Evolutionary conservation across 805 yeast genomes (phyloP).

Genomic region (Starmerella cellae): DNA sequence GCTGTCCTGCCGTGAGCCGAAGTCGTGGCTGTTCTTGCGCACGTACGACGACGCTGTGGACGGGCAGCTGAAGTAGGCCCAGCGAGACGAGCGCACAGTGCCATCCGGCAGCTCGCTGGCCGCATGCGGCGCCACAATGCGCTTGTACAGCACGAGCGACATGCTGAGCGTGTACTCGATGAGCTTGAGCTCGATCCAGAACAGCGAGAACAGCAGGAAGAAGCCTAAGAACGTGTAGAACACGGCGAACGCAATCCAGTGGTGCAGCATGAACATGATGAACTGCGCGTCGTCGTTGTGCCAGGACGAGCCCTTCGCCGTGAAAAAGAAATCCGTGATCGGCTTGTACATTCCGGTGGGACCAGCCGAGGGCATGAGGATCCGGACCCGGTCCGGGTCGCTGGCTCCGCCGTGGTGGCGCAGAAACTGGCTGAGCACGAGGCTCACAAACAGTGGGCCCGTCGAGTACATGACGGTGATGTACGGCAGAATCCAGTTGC

Average conservation of each 20-base stretch:
- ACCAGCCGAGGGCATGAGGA: background rate
- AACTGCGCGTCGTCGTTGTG: conserved; percentile 77
- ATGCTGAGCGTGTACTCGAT: background rate
- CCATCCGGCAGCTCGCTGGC: too few species aligned
- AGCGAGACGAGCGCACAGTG: too few species aligned
- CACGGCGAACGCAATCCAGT: conserved; percentile 27
- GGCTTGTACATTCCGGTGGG: background rate
- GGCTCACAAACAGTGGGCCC: conserved; percentile 78
- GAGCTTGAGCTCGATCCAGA: conserved; percentile 2
- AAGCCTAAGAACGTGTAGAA: background rate
- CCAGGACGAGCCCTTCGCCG: conserved; percentile 82
- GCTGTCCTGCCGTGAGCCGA: too few species aligned
- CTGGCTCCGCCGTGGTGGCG: conserved; percentile 34
- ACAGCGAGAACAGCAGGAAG: background rate
- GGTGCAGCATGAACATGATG: conserved; percentile 59
- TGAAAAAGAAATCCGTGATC: conserved; percentile 49
- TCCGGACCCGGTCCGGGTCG: conserved; percentile 35
- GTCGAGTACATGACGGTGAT: conserved; percentile 87
- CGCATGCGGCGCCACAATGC: too few species aligned
- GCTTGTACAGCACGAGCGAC: background rate
- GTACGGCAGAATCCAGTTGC: conserved; percentile 76
- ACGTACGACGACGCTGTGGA: too few species aligned
- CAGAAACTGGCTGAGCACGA: conserved; percentile 76
- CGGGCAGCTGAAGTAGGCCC: too few species aligned
- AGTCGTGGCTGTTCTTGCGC: too few species aligned